Percentiles rank a stretch among this genome's conserved stretches.
phyloP scores from a whole-genome alignment of 2,329 filamentous ascomycete species.

The Thermothelomyces thermophilus region DNA sequence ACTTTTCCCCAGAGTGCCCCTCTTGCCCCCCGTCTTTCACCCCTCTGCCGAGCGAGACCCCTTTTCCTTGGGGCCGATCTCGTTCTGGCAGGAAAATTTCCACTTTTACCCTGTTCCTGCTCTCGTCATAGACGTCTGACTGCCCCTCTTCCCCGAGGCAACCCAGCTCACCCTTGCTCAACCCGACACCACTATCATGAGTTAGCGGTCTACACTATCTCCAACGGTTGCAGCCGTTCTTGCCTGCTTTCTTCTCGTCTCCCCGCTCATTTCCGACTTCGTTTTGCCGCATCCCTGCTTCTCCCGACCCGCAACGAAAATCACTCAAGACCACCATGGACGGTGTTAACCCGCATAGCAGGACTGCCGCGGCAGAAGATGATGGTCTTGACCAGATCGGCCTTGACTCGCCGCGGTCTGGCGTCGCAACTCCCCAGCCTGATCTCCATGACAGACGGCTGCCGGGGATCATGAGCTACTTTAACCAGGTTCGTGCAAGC shows the following conservation, averaged over 20 bases:
- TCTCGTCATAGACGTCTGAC: conserved; percentile 25
- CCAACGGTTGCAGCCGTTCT: conserved; percentile 15
- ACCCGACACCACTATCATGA: conserved; percentile 25
- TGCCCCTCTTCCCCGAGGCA: conserved; percentile 20
- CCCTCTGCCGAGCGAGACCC: conserved; percentile 20
- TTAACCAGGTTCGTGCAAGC: conserved; percentile 97
- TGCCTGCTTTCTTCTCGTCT: conserved; percentile 15
- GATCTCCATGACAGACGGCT: conserved; percentile 92
- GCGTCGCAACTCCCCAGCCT: conserved; percentile 86
- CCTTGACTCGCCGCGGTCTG: conserved; percentile 81
- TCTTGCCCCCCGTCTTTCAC: conserved; percentile 7
- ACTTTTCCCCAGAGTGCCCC: conserved; percentile 9
- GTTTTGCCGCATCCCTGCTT: conserved; percentile 17
- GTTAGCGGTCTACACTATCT: conserved; percentile 21
- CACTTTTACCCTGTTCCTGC: conserved; percentile 7
- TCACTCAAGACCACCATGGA: conserved; percentile 32
- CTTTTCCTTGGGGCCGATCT: conserved; percentile 15
- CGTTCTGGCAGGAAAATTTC: conserved; percentile 18
- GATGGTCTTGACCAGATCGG: conserved; percentile 71
- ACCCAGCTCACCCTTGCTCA: conserved; percentile 22
- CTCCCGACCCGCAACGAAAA: conserved; percentile 15
- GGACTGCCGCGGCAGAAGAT: conserved; percentile 56
- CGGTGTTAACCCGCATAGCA: conserved; percentile 48
- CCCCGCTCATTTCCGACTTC: conserved; percentile 9
- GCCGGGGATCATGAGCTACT: conserved; percentile 94